Evolutionary conservation across 805 yeast genomes (phyloP).

Genomic region (Yamadazyma paraphyllophila): DNA sequence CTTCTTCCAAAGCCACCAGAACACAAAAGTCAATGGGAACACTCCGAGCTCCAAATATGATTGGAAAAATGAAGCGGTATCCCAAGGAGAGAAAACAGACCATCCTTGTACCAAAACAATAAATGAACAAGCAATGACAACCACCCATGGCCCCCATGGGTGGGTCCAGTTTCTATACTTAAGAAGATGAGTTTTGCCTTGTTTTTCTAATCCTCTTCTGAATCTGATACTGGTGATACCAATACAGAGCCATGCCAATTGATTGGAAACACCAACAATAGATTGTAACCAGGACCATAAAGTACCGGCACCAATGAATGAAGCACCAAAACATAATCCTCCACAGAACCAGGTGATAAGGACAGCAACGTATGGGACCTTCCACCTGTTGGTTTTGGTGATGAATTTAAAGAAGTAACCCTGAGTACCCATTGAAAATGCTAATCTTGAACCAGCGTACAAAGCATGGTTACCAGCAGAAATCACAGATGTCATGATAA

Average conservation of each 20-base stretch:
- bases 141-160: slow-evolving; percentile 50
- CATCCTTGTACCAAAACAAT: slow-evolving; percentile 55
- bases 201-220: slow-evolving; percentile 43
- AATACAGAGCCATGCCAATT: slow-evolving; percentile 50
- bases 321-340: slow-evolving; percentile 59
- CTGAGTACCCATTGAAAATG: slow-evolving; percentile 49
- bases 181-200: slow-evolving; percentile 43
- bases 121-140: slow-evolving; percentile 40
- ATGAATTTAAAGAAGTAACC: slow-evolving; percentile 47
- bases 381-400: slow-evolving; percentile 40
- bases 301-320: slow-evolving; percentile 53
- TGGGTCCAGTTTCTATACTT: slow-evolving; percentile 49
- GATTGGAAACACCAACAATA: slow-evolving; percentile 53
- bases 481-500: slow-evolving; percentile 52
- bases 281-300: slow-evolving; percentile 54
- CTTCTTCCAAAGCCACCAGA: slow-evolving; percentile 47
- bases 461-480: slow-evolving; percentile 57
- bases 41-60: slow-evolving; percentile 46
- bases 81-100: slow-evolving; percentile 49
- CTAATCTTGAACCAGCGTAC: slow-evolving; percentile 49
- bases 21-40: slow-evolving; percentile 43
- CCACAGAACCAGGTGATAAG: slow-evolving; percentile 51
- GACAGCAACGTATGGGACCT: slow-evolving; percentile 51
- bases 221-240: slow-evolving; percentile 50
- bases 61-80: slow-evolving; percentile 40